phyloP scores from a whole-genome alignment of 2,329 filamentous ascomycete genomes.

The Claviceps maximensis region DNA sequence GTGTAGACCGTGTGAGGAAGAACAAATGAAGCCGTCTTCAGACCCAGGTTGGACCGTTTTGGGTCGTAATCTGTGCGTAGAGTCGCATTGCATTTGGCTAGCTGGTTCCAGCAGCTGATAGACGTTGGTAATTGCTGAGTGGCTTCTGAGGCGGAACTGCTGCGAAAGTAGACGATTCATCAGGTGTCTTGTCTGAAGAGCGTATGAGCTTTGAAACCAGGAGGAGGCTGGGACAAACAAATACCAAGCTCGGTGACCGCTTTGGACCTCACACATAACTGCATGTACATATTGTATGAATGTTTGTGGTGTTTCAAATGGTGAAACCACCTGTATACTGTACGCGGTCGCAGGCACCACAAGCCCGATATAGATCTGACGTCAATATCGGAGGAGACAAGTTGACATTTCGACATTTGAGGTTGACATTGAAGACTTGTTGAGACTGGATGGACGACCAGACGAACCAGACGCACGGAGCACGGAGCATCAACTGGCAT shows the following conservation, averaged over 20 bases:
- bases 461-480: background rate
- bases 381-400: too few species aligned
- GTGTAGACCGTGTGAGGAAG: background rate
- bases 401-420: too few species aligned
- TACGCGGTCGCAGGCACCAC: background rate
- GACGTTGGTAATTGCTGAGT: too few species aligned
- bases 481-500: background rate
- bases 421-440: too few species aligned
- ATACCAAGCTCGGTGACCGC: background rate
- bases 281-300: too few species aligned
- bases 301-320: background rate
- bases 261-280: background rate
- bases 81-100: background rate
- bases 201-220: too few species aligned
- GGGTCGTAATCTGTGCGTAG: background rate
- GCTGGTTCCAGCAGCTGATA: too few species aligned
- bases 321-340: background rate
- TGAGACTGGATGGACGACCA: background rate
- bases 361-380: too few species aligned
- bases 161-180: too few species aligned
- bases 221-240: too few species aligned
- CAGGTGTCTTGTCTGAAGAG: too few species aligned
- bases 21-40: background rate
- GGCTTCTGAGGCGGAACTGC: too few species aligned
- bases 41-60: background rate